A percentile compares a stretch with the other conserved stretches of the same genome.
These are phyloP conservation scores for Fusarium paranaense DNA, from an alignment of 2,329 filamentous ascomycete genomes.

Conservation along the genomic window DNA sequence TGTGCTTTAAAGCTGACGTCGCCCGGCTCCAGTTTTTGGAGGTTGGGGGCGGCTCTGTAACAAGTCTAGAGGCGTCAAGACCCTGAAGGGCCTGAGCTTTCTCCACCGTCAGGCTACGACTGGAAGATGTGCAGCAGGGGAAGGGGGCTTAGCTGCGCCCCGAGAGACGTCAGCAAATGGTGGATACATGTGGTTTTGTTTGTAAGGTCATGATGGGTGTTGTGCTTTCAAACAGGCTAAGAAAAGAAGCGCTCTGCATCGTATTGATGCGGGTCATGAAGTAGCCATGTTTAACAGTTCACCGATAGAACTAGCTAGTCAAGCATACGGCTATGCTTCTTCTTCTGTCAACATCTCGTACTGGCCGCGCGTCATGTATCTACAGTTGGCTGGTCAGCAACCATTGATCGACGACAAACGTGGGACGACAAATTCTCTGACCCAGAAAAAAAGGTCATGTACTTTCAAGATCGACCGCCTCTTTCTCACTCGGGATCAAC, in stretches of 20 bases:
- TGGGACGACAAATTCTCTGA: neutral
- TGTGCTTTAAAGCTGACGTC: constrained; percentile 42
- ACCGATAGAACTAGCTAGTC: neutral
- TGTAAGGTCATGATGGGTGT: neutral
- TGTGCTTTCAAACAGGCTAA: constrained; percentile 31
- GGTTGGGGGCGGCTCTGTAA: constrained; percentile 9
- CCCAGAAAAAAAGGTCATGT: neutral
- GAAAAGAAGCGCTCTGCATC: neutral
- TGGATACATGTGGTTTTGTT: constrained; percentile 13
- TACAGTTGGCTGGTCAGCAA: constrained; percentile 16
- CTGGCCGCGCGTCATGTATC: constrained; percentile 1
- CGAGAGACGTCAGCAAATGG: constrained; percentile 45
- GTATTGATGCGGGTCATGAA: neutral
- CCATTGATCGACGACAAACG: constrained; percentile 19
- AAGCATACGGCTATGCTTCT: neutral
- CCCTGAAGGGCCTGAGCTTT: neutral
- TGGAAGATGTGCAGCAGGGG: neutral
- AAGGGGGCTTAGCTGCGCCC: constrained; percentile 35
- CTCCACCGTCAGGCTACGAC: neutral
- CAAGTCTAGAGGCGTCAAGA: neutral
- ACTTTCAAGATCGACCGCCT: constrained; percentile 5
- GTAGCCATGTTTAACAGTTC: neutral
- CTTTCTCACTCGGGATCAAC: neutral
- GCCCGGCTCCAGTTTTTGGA: constrained; percentile 38
- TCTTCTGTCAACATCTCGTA: neutral